These are phyloP conservation scores for Heterobasidion occidentale DNA, from an alignment of 1,284 basidiomycete genomes.

Conservation along the genomic window DNA sequence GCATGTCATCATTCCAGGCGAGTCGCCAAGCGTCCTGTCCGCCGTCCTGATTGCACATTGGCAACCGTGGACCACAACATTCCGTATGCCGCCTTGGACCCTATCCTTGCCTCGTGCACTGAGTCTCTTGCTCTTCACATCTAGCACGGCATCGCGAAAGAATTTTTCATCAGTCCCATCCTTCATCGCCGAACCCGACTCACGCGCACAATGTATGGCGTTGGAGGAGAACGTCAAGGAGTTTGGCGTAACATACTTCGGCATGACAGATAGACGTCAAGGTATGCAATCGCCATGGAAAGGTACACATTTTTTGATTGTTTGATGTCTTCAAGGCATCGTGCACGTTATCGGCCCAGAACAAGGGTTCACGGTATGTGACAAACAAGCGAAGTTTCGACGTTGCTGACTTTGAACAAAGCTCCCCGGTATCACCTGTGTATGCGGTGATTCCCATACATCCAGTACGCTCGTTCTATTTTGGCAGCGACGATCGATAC, in stretches of 20 bases:
- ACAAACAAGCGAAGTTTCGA: background rate
- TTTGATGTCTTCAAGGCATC: conserved; percentile 50
- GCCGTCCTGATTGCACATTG: conserved; percentile 89
- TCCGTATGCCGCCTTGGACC: conserved; percentile 54
- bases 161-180: conserved; percentile 69
- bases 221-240: conserved; percentile 94
- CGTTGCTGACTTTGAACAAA: conserved; percentile 16
- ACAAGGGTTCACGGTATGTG: conserved; percentile 84
- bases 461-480: conserved; percentile 49
- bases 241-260: conserved; percentile 94
- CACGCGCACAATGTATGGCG: conserved; percentile 84
- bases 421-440: conserved; percentile 93
- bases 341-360: conserved; percentile 96
- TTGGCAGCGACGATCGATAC: background rate
- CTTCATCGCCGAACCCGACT: conserved; percentile 87
- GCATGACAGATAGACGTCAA: conserved; percentile 86
- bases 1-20: conserved; percentile 36
- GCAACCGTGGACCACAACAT: conserved; percentile 96
- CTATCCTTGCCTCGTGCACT: background rate
- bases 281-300: conserved; percentile 34
- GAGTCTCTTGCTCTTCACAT: background rate
- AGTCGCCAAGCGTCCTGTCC: conserved; percentile 75
- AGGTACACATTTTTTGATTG: background rate
- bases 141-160: conserved; percentile 80
- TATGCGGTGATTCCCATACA: conserved; percentile 95